Conservation (phyloP, 1,139 yeast genomes). For the Zygosaccharomyces sapae region DNA sequence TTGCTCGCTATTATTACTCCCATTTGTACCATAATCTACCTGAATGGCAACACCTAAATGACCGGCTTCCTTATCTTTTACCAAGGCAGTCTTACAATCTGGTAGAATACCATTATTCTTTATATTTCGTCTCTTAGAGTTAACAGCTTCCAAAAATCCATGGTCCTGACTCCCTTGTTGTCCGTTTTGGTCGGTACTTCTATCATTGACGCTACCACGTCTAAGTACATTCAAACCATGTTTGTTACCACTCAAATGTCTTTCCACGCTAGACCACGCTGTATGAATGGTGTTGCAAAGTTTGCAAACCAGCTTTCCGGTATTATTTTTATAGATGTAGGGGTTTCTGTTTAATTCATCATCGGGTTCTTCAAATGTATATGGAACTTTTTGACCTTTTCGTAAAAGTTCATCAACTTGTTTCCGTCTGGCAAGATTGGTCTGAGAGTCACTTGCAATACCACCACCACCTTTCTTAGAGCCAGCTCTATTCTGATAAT, state of each 20-base stretch:
- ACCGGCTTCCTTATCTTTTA: constrained; percentile 40
- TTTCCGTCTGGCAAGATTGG: constrained; percentile 52
- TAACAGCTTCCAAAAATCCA: constrained; percentile 22
- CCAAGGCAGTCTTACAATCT: constrained; percentile 26
- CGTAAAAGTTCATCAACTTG: constrained; percentile 52
- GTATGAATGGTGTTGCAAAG: constrained; percentile 60
- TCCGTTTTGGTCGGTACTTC: constrained; percentile 7
- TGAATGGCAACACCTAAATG: constrained; percentile 51
- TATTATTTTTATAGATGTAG: constrained; percentile 58
- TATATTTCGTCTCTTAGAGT: constrained; percentile 24
- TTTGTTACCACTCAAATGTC: constrained; percentile 58
- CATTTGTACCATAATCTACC: constrained; percentile 40
- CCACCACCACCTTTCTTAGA: constrained; percentile 55
- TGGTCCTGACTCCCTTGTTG: constrained; percentile 10
- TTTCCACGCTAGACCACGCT: constrained; percentile 56
- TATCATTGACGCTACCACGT: constrained; percentile 33
- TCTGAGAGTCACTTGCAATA: constrained; percentile 55
- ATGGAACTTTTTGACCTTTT: constrained; percentile 38
- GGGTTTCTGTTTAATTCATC: constrained; percentile 43
- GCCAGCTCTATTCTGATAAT: constrained; percentile 46
- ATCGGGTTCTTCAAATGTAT: constrained; percentile 42
- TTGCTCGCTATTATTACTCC: constrained; percentile 28
- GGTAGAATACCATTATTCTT: constrained; percentile 31
- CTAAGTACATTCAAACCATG: constrained; percentile 56
- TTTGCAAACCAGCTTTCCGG: constrained; percentile 61